Percentiles rank a stretch among this genome's conserved stretches.
phyloP scores from a whole-genome alignment of 139 green algal genomes.

The Penium margaritaceum region DNA sequence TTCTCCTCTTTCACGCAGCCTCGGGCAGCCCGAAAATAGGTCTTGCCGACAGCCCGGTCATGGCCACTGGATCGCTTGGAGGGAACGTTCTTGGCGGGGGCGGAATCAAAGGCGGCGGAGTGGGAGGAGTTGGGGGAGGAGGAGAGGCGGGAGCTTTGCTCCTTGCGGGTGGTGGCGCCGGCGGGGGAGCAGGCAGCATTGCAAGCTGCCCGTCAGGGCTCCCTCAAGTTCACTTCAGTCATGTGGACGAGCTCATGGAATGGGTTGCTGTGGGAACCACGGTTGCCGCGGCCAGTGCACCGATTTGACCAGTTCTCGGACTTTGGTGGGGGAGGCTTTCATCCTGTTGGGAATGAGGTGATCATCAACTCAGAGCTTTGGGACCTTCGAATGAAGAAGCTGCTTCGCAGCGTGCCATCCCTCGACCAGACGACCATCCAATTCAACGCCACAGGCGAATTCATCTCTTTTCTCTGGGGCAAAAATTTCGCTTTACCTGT shows the following conservation, averaged over 20 bases:
- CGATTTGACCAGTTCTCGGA: slow-evolving; percentile 65
- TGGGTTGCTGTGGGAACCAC: slow-evolving; percentile 60
- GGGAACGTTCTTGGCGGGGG: no score
- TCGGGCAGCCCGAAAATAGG: no score
- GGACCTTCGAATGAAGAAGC: slow-evolving; percentile 61
- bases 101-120: no score
- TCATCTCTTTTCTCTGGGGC: slow-evolving; percentile 44
- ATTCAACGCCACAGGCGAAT: slow-evolving; percentile 49
- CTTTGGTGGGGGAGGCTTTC: slow-evolving; percentile 53
- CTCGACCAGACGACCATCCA: slow-evolving; percentile 55
- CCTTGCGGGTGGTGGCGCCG: no score
- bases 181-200: no score
- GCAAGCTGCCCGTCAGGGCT: no score
- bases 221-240: slow-evolving; percentile 45
- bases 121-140: no score
- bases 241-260: slow-evolving; percentile 60
- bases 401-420: slow-evolving; percentile 60
- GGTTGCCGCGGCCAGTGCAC: slow-evolving; percentile 49
- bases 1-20: no score
- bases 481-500: no score
- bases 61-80: no score
- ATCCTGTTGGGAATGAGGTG: slow-evolving; percentile 58
- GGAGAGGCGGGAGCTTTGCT: no score
- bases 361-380: slow-evolving; percentile 70
- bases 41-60: no score